phyloP scores from a whole-genome alignment of 371 early-diverging fungal species.

The Synchytrium microbalum region DNA sequence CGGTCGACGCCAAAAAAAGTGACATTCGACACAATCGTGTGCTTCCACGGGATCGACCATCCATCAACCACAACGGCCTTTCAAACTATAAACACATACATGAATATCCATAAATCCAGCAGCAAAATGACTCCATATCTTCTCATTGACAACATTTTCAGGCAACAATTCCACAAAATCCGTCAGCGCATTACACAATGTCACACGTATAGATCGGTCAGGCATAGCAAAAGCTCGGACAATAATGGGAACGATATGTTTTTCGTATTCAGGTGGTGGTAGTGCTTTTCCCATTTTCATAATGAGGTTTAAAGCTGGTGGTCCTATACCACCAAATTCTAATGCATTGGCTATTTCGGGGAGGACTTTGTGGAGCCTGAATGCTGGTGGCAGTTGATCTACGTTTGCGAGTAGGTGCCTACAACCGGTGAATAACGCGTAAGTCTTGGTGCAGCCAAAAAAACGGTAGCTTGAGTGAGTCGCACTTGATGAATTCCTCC shows the following conservation, averaged over 20 bases:
- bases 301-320: slow-evolving; percentile 74
- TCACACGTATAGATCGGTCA: slow-evolving; percentile 82
- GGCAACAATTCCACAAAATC: slow-evolving; percentile 64
- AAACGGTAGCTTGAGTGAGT: too few species aligned
- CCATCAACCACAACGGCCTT: too few species aligned
- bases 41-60: too few species aligned
- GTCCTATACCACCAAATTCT: slow-evolving; percentile 87
- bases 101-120: slow-evolving; percentile 79
- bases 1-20: too few species aligned
- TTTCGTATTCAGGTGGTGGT: slow-evolving; percentile 61
- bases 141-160: slow-evolving; percentile 60
- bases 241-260: slow-evolving; percentile 60
- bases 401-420: slow-evolving; percentile 50
- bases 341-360: slow-evolving; percentile 85
- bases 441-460: neutral
- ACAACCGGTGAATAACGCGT: slow-evolving; percentile 5
- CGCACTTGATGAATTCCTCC: slow-evolving; percentile 61
- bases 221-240: slow-evolving; percentile 79
- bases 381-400: slow-evolving; percentile 70
- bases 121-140: slow-evolving; percentile 59
- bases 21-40: too few species aligned
- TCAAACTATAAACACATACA: slow-evolving; percentile 16
- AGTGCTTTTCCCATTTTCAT: slow-evolving; percentile 70
- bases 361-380: slow-evolving; percentile 69
- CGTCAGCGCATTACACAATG: slow-evolving; percentile 70